phyloP scores from a whole-genome alignment of 2,329 filamentous ascomycete species.

The Calonectria hawksworthii region DNA sequence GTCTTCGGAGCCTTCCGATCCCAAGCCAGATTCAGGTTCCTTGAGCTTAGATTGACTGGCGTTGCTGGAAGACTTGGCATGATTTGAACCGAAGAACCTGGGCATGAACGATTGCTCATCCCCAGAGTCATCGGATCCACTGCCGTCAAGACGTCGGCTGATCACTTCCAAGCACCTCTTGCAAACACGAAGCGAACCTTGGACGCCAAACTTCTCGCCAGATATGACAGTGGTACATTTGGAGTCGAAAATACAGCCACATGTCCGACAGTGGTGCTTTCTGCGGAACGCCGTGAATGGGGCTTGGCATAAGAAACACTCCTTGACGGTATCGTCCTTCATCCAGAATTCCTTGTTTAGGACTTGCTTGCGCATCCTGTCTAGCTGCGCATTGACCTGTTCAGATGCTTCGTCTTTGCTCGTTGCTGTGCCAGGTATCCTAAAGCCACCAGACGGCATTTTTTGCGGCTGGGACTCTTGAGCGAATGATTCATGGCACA shows the following conservation, averaged over 20 bases:
- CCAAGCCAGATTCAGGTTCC: slow-evolving; percentile 55
- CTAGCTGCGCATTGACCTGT: slow-evolving; percentile 71
- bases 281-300: slow-evolving; percentile 93
- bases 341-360: slow-evolving; percentile 99
- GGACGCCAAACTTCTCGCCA: slow-evolving; percentile 88
- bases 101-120: slow-evolving; percentile 81
- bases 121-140: slow-evolving; percentile 87
- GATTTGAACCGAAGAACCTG: slow-evolving; percentile 70
- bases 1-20: slow-evolving; percentile 60
- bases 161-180: slow-evolving; percentile 94
- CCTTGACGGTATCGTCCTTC: slow-evolving; percentile 98
- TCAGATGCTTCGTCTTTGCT: slow-evolving; percentile 69
- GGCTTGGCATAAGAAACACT: slow-evolving; percentile 93
- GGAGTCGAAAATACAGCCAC: slow-evolving; percentile 98
- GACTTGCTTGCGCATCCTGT: slow-evolving; percentile 86
- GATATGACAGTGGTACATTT: slow-evolving; percentile 95
- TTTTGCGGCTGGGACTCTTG: slow-evolving; percentile 61
- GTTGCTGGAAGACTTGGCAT: slow-evolving; percentile 57
- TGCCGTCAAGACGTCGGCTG: slow-evolving; percentile 89
- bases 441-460: slow-evolving; percentile 60
- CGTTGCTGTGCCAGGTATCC: slow-evolving; percentile 69
- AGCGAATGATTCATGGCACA: slow-evolving; percentile 70
- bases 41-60: slow-evolving; percentile 52
- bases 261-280: slow-evolving; percentile 96
- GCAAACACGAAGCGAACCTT: slow-evolving; percentile 88